These are phyloP conservation scores for Hymenoscyphus scutula DNA, from an alignment of 2,329 filamentous ascomycete species.

Conservation along the genomic window DNA sequence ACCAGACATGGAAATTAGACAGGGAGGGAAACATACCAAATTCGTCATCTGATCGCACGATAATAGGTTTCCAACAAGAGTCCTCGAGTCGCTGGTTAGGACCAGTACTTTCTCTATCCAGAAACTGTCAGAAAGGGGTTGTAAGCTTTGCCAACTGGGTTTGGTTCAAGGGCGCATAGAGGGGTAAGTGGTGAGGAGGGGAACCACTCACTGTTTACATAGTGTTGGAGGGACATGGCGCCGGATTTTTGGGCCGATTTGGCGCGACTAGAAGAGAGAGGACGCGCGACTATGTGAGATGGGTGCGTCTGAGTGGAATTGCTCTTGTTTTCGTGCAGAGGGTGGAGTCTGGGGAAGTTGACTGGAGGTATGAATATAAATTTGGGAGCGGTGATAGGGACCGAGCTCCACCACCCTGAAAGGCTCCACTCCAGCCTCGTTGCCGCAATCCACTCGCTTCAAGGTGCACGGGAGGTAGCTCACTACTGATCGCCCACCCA, in stretches of 20 bases:
- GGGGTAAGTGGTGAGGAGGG: slow-evolving; percentile 3
- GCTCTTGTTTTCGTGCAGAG: neutral
- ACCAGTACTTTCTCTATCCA: slow-evolving; percentile 81
- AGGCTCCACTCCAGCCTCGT: slow-evolving; percentile 29
- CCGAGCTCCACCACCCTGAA: slow-evolving; percentile 9
- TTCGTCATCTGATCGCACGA: slow-evolving; percentile 92
- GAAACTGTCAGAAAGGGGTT: slow-evolving; percentile 36
- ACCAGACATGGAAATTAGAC: too few relatives aligned
- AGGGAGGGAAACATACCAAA: too few relatives aligned
- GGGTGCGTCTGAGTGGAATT: neutral
- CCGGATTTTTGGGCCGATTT: slow-evolving; percentile 8
- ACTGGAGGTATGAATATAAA: slow-evolving; percentile 1
- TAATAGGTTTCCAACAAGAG: slow-evolving; percentile 76
- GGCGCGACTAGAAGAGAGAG: neutral
- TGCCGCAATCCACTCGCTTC: slow-evolving; percentile 1
- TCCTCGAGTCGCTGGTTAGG: slow-evolving; percentile 88
- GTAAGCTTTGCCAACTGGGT: slow-evolving; percentile 33
- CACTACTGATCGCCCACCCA: neutral
- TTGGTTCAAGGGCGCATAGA: neutral
- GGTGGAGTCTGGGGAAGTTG: neutral
- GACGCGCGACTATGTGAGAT: neutral
- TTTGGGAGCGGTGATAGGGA: slow-evolving; percentile 8
- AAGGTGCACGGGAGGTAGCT: too few relatives aligned
- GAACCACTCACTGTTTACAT: slow-evolving; percentile 50
- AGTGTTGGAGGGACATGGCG: slow-evolving; percentile 51